Percentiles rank a stretch among this genome's conserved stretches.
Conservation (phyloP, 768 basidiomycete species). For the Amanita pseudoporphyria region DNA sequence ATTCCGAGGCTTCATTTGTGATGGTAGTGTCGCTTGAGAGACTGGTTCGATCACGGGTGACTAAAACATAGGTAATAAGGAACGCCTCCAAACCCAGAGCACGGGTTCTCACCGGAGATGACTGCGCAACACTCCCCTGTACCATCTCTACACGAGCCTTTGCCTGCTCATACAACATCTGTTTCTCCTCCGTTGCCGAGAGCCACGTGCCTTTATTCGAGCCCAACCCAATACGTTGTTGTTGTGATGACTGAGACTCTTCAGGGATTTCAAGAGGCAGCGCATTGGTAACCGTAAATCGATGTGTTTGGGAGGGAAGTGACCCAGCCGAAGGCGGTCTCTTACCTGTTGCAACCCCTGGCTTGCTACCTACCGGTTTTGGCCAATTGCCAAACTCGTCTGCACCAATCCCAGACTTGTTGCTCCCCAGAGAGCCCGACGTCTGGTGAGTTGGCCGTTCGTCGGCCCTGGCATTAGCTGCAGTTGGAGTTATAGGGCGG, state of each 20-base stretch:
- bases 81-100: constrained; percentile 1
- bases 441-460: constrained; percentile 6
- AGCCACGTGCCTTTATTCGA: constrained; percentile 31
- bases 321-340: constrained; percentile 19
- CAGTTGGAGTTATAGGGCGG: neutral
- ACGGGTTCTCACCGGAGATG: constrained; percentile 23
- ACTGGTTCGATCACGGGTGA: constrained; percentile 8
- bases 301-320: constrained; percentile 16
- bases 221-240: constrained; percentile 7
- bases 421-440: neutral
- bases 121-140: constrained; percentile 31
- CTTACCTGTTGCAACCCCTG: constrained; percentile 9
- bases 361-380: constrained; percentile 7
- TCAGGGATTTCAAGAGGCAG: constrained; percentile 21
- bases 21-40: constrained; percentile 11
- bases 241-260: constrained; percentile 12
- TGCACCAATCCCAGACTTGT: neutral
- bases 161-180: constrained; percentile 52
- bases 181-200: constrained; percentile 55
- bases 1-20: constrained; percentile 11
- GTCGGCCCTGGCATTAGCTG: neutral
- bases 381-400: constrained; percentile 14
- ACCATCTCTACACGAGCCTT: constrained; percentile 47
- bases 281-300: constrained; percentile 34
- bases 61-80: constrained; percentile 14